Base-by-base conservation (phyloP, 1,139 yeast genomes). In the Kodamaea derodonti region DNA sequence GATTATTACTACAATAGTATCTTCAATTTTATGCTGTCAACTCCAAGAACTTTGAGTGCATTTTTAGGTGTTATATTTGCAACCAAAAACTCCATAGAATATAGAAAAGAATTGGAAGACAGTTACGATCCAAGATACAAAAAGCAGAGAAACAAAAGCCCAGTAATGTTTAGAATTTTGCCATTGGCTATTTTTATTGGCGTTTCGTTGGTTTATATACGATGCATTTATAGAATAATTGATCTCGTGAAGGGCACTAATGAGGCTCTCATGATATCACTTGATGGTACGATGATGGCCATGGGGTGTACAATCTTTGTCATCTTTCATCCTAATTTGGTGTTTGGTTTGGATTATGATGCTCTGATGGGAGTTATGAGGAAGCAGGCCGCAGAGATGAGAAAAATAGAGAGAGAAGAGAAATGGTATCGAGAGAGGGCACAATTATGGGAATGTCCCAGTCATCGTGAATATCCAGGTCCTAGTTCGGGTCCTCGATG, bases 171-270 rank as follows among this genome's bases (percentile, higher is more conserved):
- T 52, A 10, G 26, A 20, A 5, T 35, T 45, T 37, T 49, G 24
- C 65, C 65, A 2, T 33, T 58, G 18, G 49, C 43, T 3, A 38
- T 61, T 9, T 24, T 56, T 4, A 14, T 38, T 6, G 43, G 56
- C 2, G 24, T 23, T 10, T 13, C 11, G 54, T 70, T 75, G 10
- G 69, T 87, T 25, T 83, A 75, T 48, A 70, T 77, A 34, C 76
- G 97, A 57, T 84, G 94, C 54, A 65, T 84, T 25, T 88, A 86
- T 58, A 75, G 97, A 59, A 78, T 86, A 35, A 75, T 78, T 15
- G 96, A 88, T 56, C 69, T 88, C 40, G 66, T 81, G 3, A 64
- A 87, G 42, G 80, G 85, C 38, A 59, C 64, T 1, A 80, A 79
- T 47, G 97, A 90, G 58, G 70, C 71, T 23, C 87, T 73, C 56